Evolutionary conservation across 176 grass and related monocot genomes (phyloP), one percentile per base, ranked within the genome.

Genomic region (Thalia dealbata): DNA sequence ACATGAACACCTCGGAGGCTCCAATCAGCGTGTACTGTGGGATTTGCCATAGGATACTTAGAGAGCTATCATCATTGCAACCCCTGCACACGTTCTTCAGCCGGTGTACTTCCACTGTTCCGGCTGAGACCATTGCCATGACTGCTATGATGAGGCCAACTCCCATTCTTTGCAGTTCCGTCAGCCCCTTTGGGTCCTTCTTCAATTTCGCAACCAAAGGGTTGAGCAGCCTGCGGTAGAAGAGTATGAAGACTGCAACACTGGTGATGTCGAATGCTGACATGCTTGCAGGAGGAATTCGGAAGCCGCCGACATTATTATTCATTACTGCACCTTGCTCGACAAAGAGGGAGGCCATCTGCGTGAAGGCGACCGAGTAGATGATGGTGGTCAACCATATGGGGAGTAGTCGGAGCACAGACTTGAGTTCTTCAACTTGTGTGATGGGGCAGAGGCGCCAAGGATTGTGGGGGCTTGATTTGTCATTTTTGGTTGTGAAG

Each of bases 301-400:
- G 82, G 84, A 97, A 97, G 21, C 78, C 72, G 14, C 61, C 12
- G 27, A 91, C 69, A 30, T 74, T 85, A 18, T 79, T 82, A 70
- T 75, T 81, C 93, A 97, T 97, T 19, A 87, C 87, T 14, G 89
- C 93, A 13, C 93, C 93, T 73, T 97, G 93, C 32, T 92, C 93
- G 13, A 97, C 93, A 62, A 97, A 97, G 18, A 97, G 89, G 65
- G 93, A 97, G 8, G 89, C 89, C 93, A 97, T 97, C 76, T 97
- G 93, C 0, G 93, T 97, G 87, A 97, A 97, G 1, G 92, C 85
- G 7, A 97, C 93, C 38, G 93, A 97, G 80, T 97, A 97, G 66
- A 88, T 81, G 87, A 97, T 97, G 80, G 93, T 97, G 78, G 87
- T 92, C 69, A 97, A 78, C 93, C 93, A 97, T 75, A 97, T 90